A percentile compares a stretch with the other conserved stretches of the same genome.
These are phyloP conservation scores for Vigna angularis DNA, from an alignment of 306 rosid species.

Conservation along the genomic window DNA sequence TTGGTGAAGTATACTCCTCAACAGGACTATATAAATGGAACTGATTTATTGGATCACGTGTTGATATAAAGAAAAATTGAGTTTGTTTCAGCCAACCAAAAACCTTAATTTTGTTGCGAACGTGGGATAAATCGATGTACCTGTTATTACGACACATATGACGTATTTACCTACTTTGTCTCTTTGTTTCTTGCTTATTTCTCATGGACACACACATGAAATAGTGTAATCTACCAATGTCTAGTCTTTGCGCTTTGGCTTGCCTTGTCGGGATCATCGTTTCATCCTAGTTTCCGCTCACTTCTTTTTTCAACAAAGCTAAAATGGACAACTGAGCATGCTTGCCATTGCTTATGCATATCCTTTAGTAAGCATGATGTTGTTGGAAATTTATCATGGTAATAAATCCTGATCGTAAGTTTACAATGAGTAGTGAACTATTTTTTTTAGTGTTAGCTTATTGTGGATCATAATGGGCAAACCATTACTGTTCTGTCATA, in stretches of 20 bases:
- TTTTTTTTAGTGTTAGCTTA: not conserved
- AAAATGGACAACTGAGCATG: slow-evolving; percentile 31
- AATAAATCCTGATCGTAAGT: slow-evolving; percentile 1
- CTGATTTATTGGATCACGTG: not conserved
- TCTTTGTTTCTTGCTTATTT: not conserved
- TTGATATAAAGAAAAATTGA: not conserved
- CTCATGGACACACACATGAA: not conserved
- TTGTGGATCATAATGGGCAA: not conserved
- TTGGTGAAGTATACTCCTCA: not conserved
- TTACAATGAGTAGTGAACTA: not conserved
- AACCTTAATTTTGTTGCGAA: slow-evolving; percentile 3
- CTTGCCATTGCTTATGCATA: not conserved
- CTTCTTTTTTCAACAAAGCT: not conserved
- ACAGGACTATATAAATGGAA: slow-evolving; percentile 29
- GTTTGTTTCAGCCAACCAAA: not conserved
- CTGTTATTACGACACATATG: not conserved
- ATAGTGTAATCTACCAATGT: not conserved
- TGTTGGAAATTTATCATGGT: not conserved
- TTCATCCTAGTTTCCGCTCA: slow-evolving; percentile 6
- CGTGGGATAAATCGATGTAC: not conserved
- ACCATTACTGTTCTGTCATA: slow-evolving; percentile 4
- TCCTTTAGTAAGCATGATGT: slow-evolving; percentile 3
- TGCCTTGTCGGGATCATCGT: slow-evolving; percentile 14
- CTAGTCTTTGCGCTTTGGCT: slow-evolving; percentile 1
- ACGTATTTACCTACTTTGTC: not conserved